These are phyloP conservation scores for Solanum ossicruentum DNA, from an alignment of 257 asterid genomes.

Conservation along the genomic window DNA sequence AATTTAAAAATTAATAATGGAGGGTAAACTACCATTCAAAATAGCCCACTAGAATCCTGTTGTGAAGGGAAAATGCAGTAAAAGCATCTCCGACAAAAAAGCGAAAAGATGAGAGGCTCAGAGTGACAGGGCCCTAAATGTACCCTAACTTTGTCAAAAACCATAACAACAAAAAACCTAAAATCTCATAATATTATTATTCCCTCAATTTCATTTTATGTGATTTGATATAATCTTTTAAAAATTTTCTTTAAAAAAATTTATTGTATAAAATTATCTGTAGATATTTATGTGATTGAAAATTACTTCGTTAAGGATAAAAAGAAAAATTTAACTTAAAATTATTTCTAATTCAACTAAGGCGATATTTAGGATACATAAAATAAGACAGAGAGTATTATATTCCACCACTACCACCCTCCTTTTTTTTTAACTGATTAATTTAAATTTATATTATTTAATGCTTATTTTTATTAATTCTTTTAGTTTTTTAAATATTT, in stretches of 20 bases:
- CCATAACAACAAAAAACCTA: not conserved
- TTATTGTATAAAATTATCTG: too few species aligned
- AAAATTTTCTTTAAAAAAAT: too few species aligned
- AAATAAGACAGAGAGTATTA: too few species aligned
- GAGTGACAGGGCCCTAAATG: not conserved
- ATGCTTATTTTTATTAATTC: not conserved
- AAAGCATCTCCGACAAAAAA: conserved; percentile 11
- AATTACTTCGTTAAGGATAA: too few species aligned
- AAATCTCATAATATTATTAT: not conserved
- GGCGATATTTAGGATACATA: too few species aligned
- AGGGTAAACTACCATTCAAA: not conserved
- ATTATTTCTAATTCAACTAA: too few species aligned
- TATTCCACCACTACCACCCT: too few species aligned
- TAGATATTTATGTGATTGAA: too few species aligned
- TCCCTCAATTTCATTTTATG: too few species aligned
- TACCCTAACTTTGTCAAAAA: not conserved
- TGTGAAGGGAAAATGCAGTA: not conserved
- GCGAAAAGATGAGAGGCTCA: not conserved
- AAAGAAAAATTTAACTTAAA: too few species aligned
- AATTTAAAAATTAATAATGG: not conserved
- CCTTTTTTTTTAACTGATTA: not conserved
- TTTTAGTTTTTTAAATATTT: not conserved
- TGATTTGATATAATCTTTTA: too few species aligned
- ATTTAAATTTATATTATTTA: not conserved
- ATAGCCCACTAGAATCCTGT: not conserved